These are phyloP conservation scores for Russula sp. DNA, from an alignment of 768 basidiomycete species.

Conservation along the genomic window DNA sequence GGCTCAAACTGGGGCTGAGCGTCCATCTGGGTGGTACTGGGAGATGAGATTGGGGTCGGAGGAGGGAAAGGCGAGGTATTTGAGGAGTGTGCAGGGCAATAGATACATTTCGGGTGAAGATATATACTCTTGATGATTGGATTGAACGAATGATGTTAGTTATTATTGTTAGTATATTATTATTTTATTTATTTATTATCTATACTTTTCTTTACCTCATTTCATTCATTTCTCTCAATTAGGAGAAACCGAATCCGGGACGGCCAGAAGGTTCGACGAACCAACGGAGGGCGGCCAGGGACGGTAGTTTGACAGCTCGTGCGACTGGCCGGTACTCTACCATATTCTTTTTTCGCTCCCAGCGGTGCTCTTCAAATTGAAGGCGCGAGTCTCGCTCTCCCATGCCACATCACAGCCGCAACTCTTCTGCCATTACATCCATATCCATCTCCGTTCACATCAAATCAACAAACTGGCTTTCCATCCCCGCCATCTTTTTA, in stretches of 20 bases:
- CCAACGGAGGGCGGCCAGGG: slow-evolving; percentile 15
- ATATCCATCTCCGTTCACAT: slow-evolving; percentile 24
- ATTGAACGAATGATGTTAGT: neutral
- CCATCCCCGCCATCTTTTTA: slow-evolving; percentile 20
- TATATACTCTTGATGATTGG: neutral
- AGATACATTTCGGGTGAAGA: slow-evolving; percentile 8
- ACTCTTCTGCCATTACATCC: slow-evolving; percentile 21
- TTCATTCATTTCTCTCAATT: neutral
- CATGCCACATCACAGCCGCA: slow-evolving; percentile 24
- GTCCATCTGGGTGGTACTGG: slow-evolving; percentile 34
- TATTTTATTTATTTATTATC: neutral
- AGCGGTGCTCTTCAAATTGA: slow-evolving; percentile 13
- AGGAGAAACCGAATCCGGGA: neutral
- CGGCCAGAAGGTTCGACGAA: slow-evolving; percentile 14
- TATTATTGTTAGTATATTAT: neutral
- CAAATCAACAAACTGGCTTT: slow-evolving; percentile 20
- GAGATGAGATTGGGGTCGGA: slow-evolving; percentile 9
- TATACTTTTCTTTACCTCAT: neutral
- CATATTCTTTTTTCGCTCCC: slow-evolving; percentile 22
- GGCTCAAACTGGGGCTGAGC: slow-evolving; percentile 14
- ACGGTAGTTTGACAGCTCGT: slow-evolving; percentile 24
- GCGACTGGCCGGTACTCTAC: slow-evolving; percentile 20
- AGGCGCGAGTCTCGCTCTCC: slow-evolving; percentile 21
- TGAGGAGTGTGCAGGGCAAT: slow-evolving; percentile 19
- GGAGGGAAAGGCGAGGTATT: slow-evolving; percentile 15